Percentiles rank a stretch among this genome's conserved stretches.
These are phyloP conservation scores for Roridomyces roridus DNA, from an alignment of 768 basidiomycete species.

Conservation along the genomic window DNA sequence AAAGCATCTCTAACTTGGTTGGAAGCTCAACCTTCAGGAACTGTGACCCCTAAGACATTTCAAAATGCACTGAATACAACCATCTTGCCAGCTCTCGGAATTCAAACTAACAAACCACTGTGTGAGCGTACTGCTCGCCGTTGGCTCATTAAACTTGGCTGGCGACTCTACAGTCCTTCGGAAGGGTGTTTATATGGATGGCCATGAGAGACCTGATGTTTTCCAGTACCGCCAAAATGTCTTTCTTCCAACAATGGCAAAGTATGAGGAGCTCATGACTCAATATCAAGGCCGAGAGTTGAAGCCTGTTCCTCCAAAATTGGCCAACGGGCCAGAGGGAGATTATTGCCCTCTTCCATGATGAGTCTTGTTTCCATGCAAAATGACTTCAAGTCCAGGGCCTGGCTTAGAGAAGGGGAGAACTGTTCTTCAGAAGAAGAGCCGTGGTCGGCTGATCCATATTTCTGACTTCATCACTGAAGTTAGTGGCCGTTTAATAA, in stretches of 20 bases:
- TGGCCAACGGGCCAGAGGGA: constrained; percentile 27
- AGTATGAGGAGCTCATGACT: constrained; percentile 32
- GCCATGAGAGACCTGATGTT: constrained; percentile 44
- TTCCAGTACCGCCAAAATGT: constrained; percentile 29
- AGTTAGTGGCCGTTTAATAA: constrained; percentile 27
- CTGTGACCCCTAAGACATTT: constrained; percentile 35
- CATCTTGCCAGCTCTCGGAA: constrained; percentile 39
- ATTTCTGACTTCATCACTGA: constrained; percentile 37
- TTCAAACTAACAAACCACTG: constrained; percentile 30
- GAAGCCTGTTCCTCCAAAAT: constrained; percentile 25
- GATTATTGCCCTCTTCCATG: constrained; percentile 36
- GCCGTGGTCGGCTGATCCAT: constrained; percentile 32
- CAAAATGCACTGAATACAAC: constrained; percentile 30
- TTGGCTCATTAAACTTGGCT: constrained; percentile 45
- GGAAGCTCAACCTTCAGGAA: constrained; percentile 25
- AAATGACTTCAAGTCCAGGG: constrained; percentile 28
- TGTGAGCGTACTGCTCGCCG: constrained; percentile 37
- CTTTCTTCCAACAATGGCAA: constrained; percentile 35
- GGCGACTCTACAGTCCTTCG: constrained; percentile 30
- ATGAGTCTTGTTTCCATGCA: constrained; percentile 37
- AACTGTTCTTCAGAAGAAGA: constrained; percentile 15
- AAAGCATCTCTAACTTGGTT: constrained; percentile 26
- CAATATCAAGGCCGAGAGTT: constrained; percentile 29
- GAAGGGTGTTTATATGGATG: constrained; percentile 47
- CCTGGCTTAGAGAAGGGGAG: constrained; percentile 8